Conservation (phyloP, 2,329 filamentous ascomycete genomes). For the Kalmusia sp. region DNA sequence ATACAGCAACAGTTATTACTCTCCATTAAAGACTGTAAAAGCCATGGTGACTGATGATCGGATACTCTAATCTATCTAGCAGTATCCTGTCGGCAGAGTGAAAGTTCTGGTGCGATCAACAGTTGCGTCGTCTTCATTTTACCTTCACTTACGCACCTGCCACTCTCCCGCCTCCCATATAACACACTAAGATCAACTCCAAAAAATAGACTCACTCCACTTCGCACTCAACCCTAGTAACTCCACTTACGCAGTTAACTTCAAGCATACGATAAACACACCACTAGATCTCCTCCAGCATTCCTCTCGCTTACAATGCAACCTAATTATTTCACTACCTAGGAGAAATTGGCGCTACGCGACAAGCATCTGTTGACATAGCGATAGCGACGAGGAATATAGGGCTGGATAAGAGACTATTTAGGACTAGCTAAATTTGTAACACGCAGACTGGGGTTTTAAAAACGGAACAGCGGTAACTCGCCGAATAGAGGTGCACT, state of each 20-base stretch:
- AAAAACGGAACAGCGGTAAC: not conserved
- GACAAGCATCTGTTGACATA: conserved; percentile 20
- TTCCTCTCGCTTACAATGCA: conserved; percentile 22
- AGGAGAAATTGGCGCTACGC: conserved; percentile 25
- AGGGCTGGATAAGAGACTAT: conserved; percentile 11
- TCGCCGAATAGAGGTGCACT: not conserved
- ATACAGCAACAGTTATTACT: no score
- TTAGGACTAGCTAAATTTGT: conserved; percentile 22
- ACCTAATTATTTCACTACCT: conserved; percentile 18
- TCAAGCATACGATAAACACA: not conserved
- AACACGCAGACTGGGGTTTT: conserved; percentile 7
- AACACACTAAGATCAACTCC: no score
- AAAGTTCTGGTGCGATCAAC: no score
- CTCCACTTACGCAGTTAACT: not conserved
- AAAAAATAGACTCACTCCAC: no score
- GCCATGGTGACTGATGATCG: no score
- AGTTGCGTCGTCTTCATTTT: no score
- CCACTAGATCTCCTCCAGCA: conserved; percentile 20
- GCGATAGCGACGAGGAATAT: conserved; percentile 16
- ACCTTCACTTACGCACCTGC: no score
- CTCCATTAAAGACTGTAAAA: no score
- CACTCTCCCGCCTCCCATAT: no score
- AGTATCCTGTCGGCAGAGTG: no score
- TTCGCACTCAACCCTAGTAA: no score
- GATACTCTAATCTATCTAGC: no score